Base-by-base conservation (phyloP, 176 grass and related monocot species). In the Zoysia pacifica region DNA sequence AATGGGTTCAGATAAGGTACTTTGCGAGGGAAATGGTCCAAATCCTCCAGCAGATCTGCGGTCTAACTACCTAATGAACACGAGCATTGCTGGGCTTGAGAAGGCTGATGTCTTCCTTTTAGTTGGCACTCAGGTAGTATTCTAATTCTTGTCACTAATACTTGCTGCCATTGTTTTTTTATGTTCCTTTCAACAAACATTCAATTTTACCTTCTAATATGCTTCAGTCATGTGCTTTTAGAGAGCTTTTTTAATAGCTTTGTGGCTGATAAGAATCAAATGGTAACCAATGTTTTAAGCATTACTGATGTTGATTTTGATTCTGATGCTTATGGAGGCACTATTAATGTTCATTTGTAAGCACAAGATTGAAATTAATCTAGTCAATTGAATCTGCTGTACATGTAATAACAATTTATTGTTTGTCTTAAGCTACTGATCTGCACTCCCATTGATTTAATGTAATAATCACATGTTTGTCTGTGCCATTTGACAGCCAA, bases 61-160 rank as follows among this genome's bases (percentile, higher is more conserved):
- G 52, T 88, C 90, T 51, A 89, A 78, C 89, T 99, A 99, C 81
- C 74, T 99, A 60, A 87, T 99, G 84, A 99, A 96, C 50, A 93
- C 97, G 9, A 86, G 82, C 73, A 93, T 99, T 74, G 79, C 86
- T 78, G 93, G 93, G 46, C 97, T 99, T 61, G 97, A 99, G 64
- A 91, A 95, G 80, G 93, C 93, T 80, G 97, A 99, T 93, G 90
- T 83, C 76, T 91, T 99, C 84, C 88, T 99, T 85, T 79, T 99
- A 81, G 89, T 99, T 93, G 97, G 93, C 41, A 93, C 97, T 76
- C 93, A 99, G 97, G 97, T 99, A 91, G 15, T 48, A 48, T 85
- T 66, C 2, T 81, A 39, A 50, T 41, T 48, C 39, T 75, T 7
- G 0, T 74, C 51, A 7, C 2, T 49, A 42, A 75, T 52, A 35